Percentiles rank a stretch among this genome's conserved stretches.
These are phyloP conservation scores for Curvularia sp. DNA, from an alignment of 2,329 filamentous ascomycete genomes.

Conservation along the genomic window DNA sequence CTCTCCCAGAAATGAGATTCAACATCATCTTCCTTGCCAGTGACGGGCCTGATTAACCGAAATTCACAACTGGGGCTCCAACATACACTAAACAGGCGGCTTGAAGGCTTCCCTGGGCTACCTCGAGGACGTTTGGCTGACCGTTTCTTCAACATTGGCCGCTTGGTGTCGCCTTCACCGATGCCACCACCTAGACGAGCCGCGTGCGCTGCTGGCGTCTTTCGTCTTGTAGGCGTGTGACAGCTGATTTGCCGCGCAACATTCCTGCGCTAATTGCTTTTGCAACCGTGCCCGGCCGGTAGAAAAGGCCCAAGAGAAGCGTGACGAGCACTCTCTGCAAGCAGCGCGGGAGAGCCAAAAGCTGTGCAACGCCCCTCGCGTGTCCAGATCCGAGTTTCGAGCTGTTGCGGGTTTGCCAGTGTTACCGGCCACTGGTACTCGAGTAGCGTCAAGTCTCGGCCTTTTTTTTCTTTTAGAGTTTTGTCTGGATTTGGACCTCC, in stretches of 20 bases:
- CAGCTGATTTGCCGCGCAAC: slow-evolving; percentile 18
- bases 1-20: background rate
- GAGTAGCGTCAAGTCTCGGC: slow-evolving; percentile 12
- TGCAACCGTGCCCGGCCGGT: slow-evolving; percentile 17
- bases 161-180: slow-evolving; percentile 1
- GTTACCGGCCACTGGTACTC: background rate
- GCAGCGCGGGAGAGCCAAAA: slow-evolving; percentile 8
- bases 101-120: background rate
- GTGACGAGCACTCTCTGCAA: slow-evolving; percentile 5
- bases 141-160: slow-evolving; percentile 1
- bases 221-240: slow-evolving; percentile 5
- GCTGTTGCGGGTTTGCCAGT: slow-evolving; percentile 2
- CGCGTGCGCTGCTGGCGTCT: slow-evolving; percentile 11
- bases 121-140: background rate
- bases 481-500: slow-evolving; percentile 4
- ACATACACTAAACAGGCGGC: background rate
- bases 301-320: slow-evolving; percentile 6
- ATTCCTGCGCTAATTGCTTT: slow-evolving; percentile 20
- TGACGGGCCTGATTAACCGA: background rate
- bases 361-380: slow-evolving; percentile 13
- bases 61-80: background rate
- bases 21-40: background rate
- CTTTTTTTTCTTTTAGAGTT: slow-evolving; percentile 12
- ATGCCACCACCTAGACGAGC: slow-evolving; percentile 13
- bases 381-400: background rate